These are phyloP conservation scores for Kitagawia praeruptora DNA, from an alignment of 129 eudicot species.

Conservation along the genomic window DNA sequence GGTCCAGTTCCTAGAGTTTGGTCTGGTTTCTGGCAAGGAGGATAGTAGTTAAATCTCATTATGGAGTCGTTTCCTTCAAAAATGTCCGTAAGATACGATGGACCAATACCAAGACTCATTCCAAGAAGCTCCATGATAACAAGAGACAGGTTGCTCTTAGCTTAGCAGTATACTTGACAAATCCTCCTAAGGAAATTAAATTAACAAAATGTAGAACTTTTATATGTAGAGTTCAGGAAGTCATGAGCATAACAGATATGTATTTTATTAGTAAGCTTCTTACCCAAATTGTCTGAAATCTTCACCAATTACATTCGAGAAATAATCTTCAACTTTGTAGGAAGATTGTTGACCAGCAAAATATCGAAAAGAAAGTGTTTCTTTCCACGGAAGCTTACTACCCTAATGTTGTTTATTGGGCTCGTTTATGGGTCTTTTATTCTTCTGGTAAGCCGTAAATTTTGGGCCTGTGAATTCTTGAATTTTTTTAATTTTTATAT, in stretches of 20 bases:
- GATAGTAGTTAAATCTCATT: constrained; percentile 84
- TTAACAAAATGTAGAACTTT: not conserved
- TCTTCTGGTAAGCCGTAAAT: too few species aligned
- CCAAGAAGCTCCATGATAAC: constrained; percentile 76
- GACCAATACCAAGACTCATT: constrained; percentile 64
- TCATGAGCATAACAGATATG: not conserved
- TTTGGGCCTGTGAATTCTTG: too few species aligned
- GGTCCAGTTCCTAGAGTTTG: constrained; percentile 92
- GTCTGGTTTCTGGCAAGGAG: constrained; percentile 66
- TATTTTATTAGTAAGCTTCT: not conserved
- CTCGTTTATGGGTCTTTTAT: too few species aligned
- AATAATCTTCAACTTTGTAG: constrained; percentile 39
- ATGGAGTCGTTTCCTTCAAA: constrained; percentile 72
- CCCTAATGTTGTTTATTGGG: too few species aligned
- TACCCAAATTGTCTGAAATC: constrained; percentile 66
- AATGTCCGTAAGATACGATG: constrained; percentile 43
- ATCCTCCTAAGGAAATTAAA: constrained; percentile 37
- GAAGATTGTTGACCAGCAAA: constrained; percentile 26
- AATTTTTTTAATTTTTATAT: too few species aligned
- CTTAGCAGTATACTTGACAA: constrained; percentile 60
- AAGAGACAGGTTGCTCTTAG: constrained; percentile 61
- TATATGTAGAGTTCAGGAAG: not conserved
- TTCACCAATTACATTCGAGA: constrained; percentile 51
- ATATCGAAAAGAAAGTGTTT: constrained; percentile 67
- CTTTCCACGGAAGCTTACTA: constrained; percentile 78